Conservation (phyloP, 345 rosid species). For the Brassica incana region DNA sequence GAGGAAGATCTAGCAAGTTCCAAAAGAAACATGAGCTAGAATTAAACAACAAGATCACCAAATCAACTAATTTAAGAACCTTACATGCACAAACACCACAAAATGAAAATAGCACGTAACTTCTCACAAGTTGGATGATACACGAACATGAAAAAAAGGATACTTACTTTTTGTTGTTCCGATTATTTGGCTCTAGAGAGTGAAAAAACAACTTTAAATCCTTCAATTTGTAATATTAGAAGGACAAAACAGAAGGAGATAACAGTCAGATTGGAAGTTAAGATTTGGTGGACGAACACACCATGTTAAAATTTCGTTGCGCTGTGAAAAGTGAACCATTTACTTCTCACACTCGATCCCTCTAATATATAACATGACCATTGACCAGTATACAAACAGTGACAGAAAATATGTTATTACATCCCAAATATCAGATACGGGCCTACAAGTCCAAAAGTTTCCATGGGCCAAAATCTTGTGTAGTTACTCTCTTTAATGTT, state of each 20-base stretch:
- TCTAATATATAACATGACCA: not conserved
- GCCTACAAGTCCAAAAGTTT: not conserved
- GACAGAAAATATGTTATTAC: not conserved
- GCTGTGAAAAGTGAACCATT: not conserved
- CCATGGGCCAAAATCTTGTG: not conserved
- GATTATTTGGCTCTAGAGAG: too few species aligned
- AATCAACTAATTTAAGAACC: too few species aligned
- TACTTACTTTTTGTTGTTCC: too few species aligned
- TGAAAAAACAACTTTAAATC: not conserved
- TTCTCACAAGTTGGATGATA: too few species aligned
- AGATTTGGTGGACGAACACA: not conserved
- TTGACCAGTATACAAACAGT: not conserved
- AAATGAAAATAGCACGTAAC: too few species aligned
- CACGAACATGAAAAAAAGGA: too few species aligned
- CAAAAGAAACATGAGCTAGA: too few species aligned
- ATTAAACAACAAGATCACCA: too few species aligned
- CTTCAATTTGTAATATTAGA: not conserved
- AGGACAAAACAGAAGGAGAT: not conserved
- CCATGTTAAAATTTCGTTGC: not conserved
- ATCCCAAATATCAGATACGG: not conserved
- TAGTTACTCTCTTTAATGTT: not conserved
- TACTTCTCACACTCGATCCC: not conserved
- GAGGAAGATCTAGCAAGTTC: too few species aligned
- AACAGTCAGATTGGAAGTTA: not conserved
- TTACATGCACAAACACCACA: too few species aligned